Base-by-base conservation (phyloP, 2,329 filamentous ascomycete species). In the Sarocladium kiliense region DNA sequence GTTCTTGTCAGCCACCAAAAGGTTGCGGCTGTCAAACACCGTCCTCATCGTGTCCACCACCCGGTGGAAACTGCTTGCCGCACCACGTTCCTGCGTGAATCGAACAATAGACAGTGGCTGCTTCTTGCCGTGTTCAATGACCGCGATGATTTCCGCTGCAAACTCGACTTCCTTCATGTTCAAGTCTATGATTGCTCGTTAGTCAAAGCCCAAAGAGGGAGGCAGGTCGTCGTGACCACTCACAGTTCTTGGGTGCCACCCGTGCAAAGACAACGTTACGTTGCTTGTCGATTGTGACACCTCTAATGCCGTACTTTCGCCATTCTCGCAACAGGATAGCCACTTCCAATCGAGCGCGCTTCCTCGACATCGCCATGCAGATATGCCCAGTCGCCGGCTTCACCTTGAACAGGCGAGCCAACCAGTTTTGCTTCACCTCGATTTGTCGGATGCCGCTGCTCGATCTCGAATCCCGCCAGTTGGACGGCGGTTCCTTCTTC, bases 61-160 rank as follows among this genome's bases (percentile, higher is more conserved):
- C 65, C 84, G 86, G 67, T 90, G 82, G 73, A 97, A 96, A 62
- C 88, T 94, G 63, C 88, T 94, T 36, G 90, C 91, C 1, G 93
- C 92, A n/a, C 93, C 94, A 56, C 86, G 86, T 66, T 94, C 91
- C 66, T 97, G 92, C 1, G 89, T 93, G 68, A 97, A 90, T 34
- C 90, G 87, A 27, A 89, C 84, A 60, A 97, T 85, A 68, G 87
- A 89, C 54, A 97, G 79, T 47, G 86, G 86, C 59, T 84, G 85
- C 60, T 84, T 86, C 63, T 83, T 86, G 49, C 89, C 89, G 65
- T 94, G 88, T 72, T 96, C 89, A 58, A 96, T 87, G 36, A 96
- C 87, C 1, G 88, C 91, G 74, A 95, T 95, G 58, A 97, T 81
- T 68, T 97, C 91, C 36, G 86, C 85, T 16, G 90, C 88, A 70